Percentiles rank a stretch among this genome's conserved stretches.
phyloP scores from a whole-genome alignment of 768 basidiomycete genomes.

The Naganishia kalamii region DNA sequence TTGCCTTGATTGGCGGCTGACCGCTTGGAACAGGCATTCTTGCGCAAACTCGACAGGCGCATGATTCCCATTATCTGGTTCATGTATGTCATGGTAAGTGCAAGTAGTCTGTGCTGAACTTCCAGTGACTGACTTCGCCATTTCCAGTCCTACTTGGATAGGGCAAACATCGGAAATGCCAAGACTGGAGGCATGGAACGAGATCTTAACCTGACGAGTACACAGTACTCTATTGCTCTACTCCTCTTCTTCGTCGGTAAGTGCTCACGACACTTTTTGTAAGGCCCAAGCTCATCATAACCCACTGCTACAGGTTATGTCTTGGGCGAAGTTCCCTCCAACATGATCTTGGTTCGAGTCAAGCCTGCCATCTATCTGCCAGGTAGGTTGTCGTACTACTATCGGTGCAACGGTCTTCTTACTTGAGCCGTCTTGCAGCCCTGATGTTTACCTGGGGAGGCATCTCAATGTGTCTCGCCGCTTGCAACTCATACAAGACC shows the following conservation, averaged over 20 bases:
- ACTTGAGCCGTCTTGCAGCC: too few species aligned
- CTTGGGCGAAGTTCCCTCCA: constrained; percentile 40
- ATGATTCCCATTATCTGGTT: constrained; percentile 26
- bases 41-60: constrained; percentile 29
- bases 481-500: constrained; percentile 33
- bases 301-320: neutral
- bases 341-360: constrained; percentile 39
- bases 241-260: constrained; percentile 31
- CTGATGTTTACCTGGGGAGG: constrained; percentile 44
- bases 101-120: neutral
- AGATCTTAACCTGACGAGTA: constrained; percentile 41
- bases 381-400: too few species aligned
- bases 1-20: neutral
- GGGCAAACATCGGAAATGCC: constrained; percentile 45
- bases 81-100: constrained; percentile 23
- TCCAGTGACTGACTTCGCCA: neutral
- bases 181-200: constrained; percentile 42
- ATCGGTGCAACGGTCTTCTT: too few species aligned
- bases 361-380: constrained; percentile 42
- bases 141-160: constrained; percentile 40
- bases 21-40: neutral
- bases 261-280: constrained; percentile 17
- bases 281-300: neutral
- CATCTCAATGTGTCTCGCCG: constrained; percentile 42
- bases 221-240: constrained; percentile 43